These are phyloP conservation scores for Penicillium paneum DNA, from an alignment of 2,329 filamentous ascomycete genomes.

Conservation along the genomic window DNA sequence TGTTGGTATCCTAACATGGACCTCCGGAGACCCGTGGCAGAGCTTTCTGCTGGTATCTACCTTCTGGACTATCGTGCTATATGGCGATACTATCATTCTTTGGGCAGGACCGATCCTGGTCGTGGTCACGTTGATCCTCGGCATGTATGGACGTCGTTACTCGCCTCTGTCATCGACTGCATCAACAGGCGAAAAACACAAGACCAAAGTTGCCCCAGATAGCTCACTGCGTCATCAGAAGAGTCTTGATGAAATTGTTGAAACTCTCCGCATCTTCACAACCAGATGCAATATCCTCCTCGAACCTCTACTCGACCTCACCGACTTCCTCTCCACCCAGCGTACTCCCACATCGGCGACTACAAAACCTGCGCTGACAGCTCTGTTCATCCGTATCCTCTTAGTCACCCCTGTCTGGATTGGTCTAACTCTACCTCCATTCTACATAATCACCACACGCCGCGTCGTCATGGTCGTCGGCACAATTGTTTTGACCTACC, in stretches of 20 bases:
- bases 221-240: slow-evolving; percentile 78
- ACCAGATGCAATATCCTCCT: slow-evolving; percentile 87
- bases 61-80: slow-evolving; percentile 84
- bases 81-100: slow-evolving; percentile 78
- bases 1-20: slow-evolving; percentile 87
- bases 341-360: slow-evolving; percentile 87
- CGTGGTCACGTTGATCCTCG: slow-evolving; percentile 74
- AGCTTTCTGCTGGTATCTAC: slow-evolving; percentile 82
- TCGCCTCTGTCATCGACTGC: slow-evolving; percentile 85
- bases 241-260: slow-evolving; percentile 94
- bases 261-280: slow-evolving; percentile 86
- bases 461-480: slow-evolving; percentile 81
- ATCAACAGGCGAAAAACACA: slow-evolving; percentile 65
- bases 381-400: slow-evolving; percentile 83
- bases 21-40: slow-evolving; percentile 89
- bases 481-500: slow-evolving; percentile 85
- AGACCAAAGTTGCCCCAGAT: slow-evolving; percentile 52
- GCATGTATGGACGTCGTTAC: slow-evolving; percentile 89
- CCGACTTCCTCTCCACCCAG: slow-evolving; percentile 90
- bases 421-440: slow-evolving; percentile 72
- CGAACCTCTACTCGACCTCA: slow-evolving; percentile 82
- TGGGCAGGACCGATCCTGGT: slow-evolving; percentile 80
- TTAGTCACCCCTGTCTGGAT: slow-evolving; percentile 89
- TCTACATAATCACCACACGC: slow-evolving; percentile 80
- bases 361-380: slow-evolving; percentile 82